Percentiles rank a stretch among this genome's conserved stretches.
These are phyloP conservation scores for Candida mattraensis DNA, from an alignment of 805 yeast species.

Conservation along the genomic window DNA sequence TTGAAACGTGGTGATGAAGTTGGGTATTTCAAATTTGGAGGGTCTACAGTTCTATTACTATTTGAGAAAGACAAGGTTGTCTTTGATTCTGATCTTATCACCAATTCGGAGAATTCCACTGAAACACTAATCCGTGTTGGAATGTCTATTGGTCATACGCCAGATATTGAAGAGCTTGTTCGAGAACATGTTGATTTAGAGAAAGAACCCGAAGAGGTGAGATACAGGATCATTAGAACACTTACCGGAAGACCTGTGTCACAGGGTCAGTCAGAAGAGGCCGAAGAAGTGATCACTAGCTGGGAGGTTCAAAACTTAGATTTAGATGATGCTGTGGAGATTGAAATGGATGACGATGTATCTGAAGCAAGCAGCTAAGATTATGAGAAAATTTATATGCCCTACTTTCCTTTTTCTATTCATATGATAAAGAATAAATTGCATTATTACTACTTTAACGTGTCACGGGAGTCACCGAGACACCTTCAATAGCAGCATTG, in stretches of 20 bases:
- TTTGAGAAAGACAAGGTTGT: slow-evolving; percentile 50
- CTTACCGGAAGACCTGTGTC: slow-evolving; percentile 53
- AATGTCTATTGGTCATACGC: slow-evolving; percentile 83
- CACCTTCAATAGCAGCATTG: slow-evolving; percentile 71
- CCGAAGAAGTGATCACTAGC: slow-evolving; percentile 18
- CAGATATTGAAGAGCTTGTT: slow-evolving; percentile 46
- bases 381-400: slow-evolving; percentile 1
- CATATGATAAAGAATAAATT: slow-evolving; percentile 6
- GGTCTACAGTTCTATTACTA: slow-evolving; percentile 76
- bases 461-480: slow-evolving; percentile 30
- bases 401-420: too few relatives aligned
- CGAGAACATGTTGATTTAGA: slow-evolving; percentile 45
- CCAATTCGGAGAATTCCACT: slow-evolving; percentile 64
- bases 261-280: slow-evolving; percentile 6
- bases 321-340: slow-evolving; percentile 27
- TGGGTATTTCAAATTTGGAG: slow-evolving; percentile 96
- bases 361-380: slow-evolving; percentile 12
- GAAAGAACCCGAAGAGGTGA: slow-evolving; percentile 46
- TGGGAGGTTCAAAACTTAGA: slow-evolving; percentile 34
- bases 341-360: slow-evolving; percentile 23
- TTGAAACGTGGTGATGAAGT: slow-evolving; percentile 76
- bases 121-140: slow-evolving; percentile 90
- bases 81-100: slow-evolving; percentile 72
- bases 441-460: slow-evolving; percentile 9
- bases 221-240: slow-evolving; percentile 52